Evolutionary conservation across 371 early-diverging fungal species (phyloP).

Genomic region (Mucor indicus): DNA sequence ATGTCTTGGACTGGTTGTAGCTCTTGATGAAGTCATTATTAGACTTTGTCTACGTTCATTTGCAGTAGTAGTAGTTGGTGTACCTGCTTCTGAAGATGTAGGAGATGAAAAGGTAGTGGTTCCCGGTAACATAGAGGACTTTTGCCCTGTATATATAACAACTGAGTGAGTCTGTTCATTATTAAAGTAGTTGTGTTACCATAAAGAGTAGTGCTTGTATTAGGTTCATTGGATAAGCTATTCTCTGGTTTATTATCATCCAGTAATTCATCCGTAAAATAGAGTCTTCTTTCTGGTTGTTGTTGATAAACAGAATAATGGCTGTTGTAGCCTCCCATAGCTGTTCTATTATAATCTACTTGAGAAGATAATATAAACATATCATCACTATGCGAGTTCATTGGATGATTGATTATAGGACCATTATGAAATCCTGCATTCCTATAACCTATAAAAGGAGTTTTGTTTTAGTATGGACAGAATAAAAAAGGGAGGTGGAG

Average conservation of each 20-base stretch:
- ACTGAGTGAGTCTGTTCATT: background rate
- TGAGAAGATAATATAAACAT: slow-evolving; percentile 18
- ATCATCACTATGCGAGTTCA: slow-evolving; percentile 4
- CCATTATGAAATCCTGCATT: slow-evolving; percentile 10
- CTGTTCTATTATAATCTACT: slow-evolving; percentile 9
- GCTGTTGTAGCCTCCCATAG: background rate
- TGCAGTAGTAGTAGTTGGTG: background rate
- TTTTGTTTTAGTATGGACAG: background rate
- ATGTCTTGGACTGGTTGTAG: slow-evolving; percentile 10
- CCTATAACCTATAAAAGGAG: slow-evolving; percentile 1
- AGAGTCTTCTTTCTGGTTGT: slow-evolving; percentile 2
- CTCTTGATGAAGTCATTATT: slow-evolving; percentile 3
- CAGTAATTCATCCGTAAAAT: slow-evolving; percentile 10
- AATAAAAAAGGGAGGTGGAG: background rate
- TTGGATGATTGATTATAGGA: slow-evolving; percentile 7
- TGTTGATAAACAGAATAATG: slow-evolving; percentile 10
- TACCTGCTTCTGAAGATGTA: slow-evolving; percentile 21
- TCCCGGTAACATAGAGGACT: slow-evolving; percentile 13
- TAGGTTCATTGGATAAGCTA: background rate
- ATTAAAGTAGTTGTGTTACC: background rate
- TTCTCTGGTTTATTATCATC: slow-evolving; percentile 6
- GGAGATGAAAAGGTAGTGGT: slow-evolving; percentile 6
- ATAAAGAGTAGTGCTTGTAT: background rate
- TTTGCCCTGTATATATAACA: background rate
- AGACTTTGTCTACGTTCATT: slow-evolving; percentile 9